These are phyloP conservation scores for Calvatia gigantea DNA, from an alignment of 768 basidiomycete genomes.

Conservation along the genomic window DNA sequence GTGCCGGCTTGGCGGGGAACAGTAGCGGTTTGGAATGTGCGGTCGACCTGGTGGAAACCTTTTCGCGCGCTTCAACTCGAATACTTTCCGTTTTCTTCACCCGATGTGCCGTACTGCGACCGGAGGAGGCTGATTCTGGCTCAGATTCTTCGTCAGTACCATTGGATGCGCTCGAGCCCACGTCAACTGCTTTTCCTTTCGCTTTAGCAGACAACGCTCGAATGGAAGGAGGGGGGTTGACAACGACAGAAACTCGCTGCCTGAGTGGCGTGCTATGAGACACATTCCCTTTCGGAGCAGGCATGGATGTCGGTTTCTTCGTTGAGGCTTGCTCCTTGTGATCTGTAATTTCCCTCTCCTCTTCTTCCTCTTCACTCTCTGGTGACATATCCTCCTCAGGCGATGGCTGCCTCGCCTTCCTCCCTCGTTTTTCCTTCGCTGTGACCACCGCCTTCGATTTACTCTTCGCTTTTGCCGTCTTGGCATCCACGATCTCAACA, in stretches of 20 bases:
- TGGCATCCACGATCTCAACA: not conserved
- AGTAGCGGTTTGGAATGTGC: slow-evolving; percentile 7
- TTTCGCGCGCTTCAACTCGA: slow-evolving; percentile 22
- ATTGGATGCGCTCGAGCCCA: not conserved
- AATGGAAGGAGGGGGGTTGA: not conserved
- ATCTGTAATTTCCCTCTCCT: not conserved
- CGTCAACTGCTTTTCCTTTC: not conserved
- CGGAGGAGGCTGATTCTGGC: not conserved
- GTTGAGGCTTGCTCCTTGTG: not conserved
- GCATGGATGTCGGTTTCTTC: not conserved
- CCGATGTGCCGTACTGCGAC: not conserved
- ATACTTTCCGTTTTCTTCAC: slow-evolving; percentile 23
- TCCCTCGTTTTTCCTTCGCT: slow-evolving; percentile 11
- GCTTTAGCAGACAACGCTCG: not conserved
- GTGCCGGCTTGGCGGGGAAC: not conserved
- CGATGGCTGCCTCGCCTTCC: slow-evolving; percentile 1
- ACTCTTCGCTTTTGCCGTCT: slow-evolving; percentile 1
- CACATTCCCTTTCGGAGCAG: not conserved
- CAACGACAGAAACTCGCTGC: slow-evolving; percentile 1
- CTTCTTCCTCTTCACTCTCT: not conserved
- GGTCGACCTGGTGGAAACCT: not conserved
- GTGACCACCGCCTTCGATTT: not conserved
- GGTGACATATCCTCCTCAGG: not conserved
- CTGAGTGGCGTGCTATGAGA: not conserved
- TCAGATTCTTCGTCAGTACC: not conserved